These are phyloP conservation scores for Lipomyces kockii DNA, from an alignment of 805 yeast genomes.

Conservation along the genomic window DNA sequence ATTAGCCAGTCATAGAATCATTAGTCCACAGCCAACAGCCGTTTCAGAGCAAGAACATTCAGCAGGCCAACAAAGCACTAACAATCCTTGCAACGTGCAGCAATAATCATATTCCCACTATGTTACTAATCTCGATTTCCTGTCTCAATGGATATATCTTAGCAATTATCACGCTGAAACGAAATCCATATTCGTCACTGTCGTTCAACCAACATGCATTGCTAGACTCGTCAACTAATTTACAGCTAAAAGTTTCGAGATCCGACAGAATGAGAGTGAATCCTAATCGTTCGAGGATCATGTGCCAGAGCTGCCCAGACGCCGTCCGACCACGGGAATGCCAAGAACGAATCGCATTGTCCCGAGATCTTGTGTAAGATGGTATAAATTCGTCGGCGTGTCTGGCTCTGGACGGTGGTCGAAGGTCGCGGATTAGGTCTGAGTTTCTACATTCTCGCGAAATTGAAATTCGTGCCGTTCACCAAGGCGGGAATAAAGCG, in stretches of 20 bases:
- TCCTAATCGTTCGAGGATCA: constrained; percentile 80
- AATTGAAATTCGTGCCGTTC: too few species aligned
- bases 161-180: constrained; percentile 84
- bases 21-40: background rate
- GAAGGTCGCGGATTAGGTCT: constrained; percentile 59
- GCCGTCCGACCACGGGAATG: constrained; percentile 60
- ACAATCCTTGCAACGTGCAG: constrained; percentile 21
- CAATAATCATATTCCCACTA: constrained; percentile 51
- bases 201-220: constrained; percentile 46
- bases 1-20: too few species aligned
- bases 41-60: background rate
- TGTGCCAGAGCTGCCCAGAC: constrained; percentile 62
- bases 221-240: constrained; percentile 58
- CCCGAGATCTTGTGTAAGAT: constrained; percentile 50
- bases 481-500: constrained; percentile 17
- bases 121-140: constrained; percentile 61
- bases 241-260: constrained; percentile 90
- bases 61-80: constrained; percentile 18
- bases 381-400: constrained; percentile 62
- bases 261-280: constrained; percentile 91
- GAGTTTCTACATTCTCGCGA: constrained; percentile 90
- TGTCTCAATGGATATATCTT: constrained; percentile 66
- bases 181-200: constrained; percentile 54
- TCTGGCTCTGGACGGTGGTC: constrained; percentile 73
- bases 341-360: constrained; percentile 81